Percentiles rank a stretch among this genome's conserved stretches.
Evolutionary conservation across 306 rosid genomes (phyloP).

Genomic region (Argentina anserina): DNA sequence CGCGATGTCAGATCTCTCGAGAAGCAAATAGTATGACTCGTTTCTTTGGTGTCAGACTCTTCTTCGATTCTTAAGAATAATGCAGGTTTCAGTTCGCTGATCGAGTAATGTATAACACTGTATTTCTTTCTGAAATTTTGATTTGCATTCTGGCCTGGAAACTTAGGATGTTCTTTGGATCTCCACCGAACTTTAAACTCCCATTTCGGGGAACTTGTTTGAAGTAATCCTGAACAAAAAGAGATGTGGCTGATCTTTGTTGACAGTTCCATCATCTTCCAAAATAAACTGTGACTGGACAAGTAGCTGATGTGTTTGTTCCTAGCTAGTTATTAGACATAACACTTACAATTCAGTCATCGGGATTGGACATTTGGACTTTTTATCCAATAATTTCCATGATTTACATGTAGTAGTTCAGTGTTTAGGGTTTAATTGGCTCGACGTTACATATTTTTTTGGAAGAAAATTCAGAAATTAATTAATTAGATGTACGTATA

Average conservation of each 20-base stretch:
- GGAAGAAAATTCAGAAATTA: too few species aligned
- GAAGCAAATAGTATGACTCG: neutral
- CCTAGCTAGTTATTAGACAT: neutral
- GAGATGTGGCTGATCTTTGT: too few species aligned
- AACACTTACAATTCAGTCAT: neutral
- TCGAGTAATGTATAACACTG: too few species aligned
- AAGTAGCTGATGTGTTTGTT: conserved; percentile 11
- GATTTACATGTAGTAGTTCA: neutral
- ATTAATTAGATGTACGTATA: too few species aligned
- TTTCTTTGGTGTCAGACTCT: neutral
- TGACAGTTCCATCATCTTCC: neutral
- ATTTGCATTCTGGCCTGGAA: neutral
- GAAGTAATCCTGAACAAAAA: too few species aligned
- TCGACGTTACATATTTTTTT: neutral
- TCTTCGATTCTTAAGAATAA: neutral
- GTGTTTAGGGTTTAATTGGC: neutral
- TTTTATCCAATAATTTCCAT: neutral
- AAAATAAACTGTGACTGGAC: neutral
- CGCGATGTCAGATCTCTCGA: neutral
- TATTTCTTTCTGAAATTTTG: too few species aligned
- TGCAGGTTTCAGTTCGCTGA: too few species aligned
- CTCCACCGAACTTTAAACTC: too few species aligned
- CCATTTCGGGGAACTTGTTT: too few species aligned
- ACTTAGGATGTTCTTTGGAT: too few species aligned
- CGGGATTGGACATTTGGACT: neutral